Evolutionary conservation across 257 asterid genomes (phyloP), one percentile per base, ranked within the genome.

Genomic region (Solanum chiquidenum): DNA sequence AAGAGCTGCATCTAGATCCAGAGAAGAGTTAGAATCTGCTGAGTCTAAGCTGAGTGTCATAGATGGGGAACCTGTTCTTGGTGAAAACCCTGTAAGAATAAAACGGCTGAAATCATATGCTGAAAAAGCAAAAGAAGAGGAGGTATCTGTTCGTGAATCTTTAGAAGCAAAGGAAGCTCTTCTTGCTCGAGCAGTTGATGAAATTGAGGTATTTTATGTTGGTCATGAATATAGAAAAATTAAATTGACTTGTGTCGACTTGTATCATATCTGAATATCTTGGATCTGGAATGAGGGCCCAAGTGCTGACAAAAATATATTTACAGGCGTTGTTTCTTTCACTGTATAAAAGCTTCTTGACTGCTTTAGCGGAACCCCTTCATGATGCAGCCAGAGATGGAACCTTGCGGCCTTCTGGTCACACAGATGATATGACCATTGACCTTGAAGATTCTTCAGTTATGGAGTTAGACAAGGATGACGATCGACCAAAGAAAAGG

Each of bases 131-230:
- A 94, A 91, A 86, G 93, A 92, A 89, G 93, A 92, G 87, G 99
- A 95, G 91, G 83, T 92, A 89, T 93, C 98, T 87, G 84, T 89
- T 68, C 90, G 89, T 34, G 99, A 97, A 90, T 92, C 99, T 86
- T 90, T 97, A 85, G 98, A 97, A 91, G 98, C 98, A 35, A 97
- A 97, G 91, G 98, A 94, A 88, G 98, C 99, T 87, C 98, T 97
- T 84, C 91, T 96, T 89, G 94, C 90, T 7, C 95, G 94, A 89
- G 99, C 99, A 11, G 77, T 83, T 86, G 94, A 91, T 87, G 99
- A 97, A 92, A 94, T 93, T 89, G 98, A 97, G 98, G 99, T 95
- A 91, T 46, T 79, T 64, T 40, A 68, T 73, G 58, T 71, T 73
- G 44, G 69, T 49, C 69, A 31, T 82, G 69, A 34, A 49, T 82